Base-by-base conservation (phyloP, 176 grass and related monocot genomes). In the Guadua angustifolia region DNA sequence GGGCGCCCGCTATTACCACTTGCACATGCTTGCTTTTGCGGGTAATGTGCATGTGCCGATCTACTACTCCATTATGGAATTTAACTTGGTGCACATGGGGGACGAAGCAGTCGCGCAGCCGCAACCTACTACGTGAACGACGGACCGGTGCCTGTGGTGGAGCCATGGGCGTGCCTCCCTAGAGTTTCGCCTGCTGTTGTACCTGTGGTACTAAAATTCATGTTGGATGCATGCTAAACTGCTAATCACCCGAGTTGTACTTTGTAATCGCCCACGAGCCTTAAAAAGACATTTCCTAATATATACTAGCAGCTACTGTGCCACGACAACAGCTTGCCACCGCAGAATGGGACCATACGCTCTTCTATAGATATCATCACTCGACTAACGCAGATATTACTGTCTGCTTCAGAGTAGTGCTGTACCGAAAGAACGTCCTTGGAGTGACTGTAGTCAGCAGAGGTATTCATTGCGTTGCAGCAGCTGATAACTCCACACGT, bases 11-110 rank as follows among this genome's bases (percentile, higher is more conserved):
- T 58, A 32, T 45, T 73, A 66, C 80, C 42, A 5, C 16, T 40
- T 40, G 57, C 76, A 56, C 56, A 33, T 49, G 69, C n/a, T 8
- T 12, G 18, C 11, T 17, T 22, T 12, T 13, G 26, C 43, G 21
- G 59, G 74, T 67, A 46, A 21, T 56, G 43, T 44, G 24, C 36
- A 14, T 36, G 74, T 13, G 73, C 64, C 1, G 10, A 44, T 26
- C 5, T 29, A 29, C 29, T 29, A 29, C 49, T 11, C 36, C 13
- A 10, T 14, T 15, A 6, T 26, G 19, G 4, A 74, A 10, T 14
- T 52, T 52, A 26, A 59, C 49, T 19, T 49, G 46, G 36, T 44
- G 49, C 69, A 68, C 69, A 39, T 82, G 85, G 21, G 9, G 9
- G 39, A n/a, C 21, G 38, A 75, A 22, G 5, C 16, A 36, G 44